Percentiles rank a stretch among this genome's conserved stretches.
phyloP scores from a whole-genome alignment of 768 basidiomycete species.

The Boletellus ananiceps region DNA sequence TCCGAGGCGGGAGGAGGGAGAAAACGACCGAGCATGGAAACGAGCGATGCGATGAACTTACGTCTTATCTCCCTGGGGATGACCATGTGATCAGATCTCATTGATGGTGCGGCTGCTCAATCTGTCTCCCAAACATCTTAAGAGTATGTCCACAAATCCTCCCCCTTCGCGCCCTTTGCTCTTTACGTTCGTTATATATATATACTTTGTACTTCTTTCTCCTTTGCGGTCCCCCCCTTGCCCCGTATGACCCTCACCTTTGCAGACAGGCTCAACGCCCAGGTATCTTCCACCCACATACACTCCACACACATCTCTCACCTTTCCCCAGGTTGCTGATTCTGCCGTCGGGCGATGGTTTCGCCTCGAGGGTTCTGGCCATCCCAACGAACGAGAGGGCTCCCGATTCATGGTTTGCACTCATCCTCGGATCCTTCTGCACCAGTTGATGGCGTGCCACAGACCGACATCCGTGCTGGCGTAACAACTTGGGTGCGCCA shows the following conservation, averaged over 20 bases:
- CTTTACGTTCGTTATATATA: constrained; percentile 24
- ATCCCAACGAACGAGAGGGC: constrained; percentile 55
- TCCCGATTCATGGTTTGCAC: constrained; percentile 52
- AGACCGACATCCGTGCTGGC: constrained; percentile 79
- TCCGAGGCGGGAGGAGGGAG: too few species aligned
- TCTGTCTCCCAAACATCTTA: constrained; percentile 10
- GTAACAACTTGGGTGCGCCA: constrained; percentile 74
- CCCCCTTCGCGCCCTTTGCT: too few species aligned
- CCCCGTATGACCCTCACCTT: constrained; percentile 35
- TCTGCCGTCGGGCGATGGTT: constrained; percentile 60
- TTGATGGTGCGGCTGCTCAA: constrained; percentile 11
- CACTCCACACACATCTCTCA: neutral
- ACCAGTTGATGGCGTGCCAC: constrained; percentile 5
- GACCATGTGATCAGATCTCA: constrained; percentile 14
- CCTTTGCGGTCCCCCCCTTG: constrained; percentile 16
- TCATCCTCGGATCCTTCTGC: constrained; percentile 4
- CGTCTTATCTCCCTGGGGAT: constrained; percentile 25
- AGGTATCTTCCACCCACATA: constrained; percentile 21
- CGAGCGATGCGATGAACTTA: neutral
- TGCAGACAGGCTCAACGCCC: constrained; percentile 40
- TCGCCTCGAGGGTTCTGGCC: constrained; percentile 67
- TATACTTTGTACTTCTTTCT: constrained; percentile 8
- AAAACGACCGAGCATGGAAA: constrained; percentile 5
- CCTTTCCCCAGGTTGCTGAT: constrained; percentile 33
- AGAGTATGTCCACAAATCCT: constrained; percentile 1